Evolutionary conservation across 768 basidiomycete genomes (phyloP).

Genomic region (Amanita thiersii): DNA sequence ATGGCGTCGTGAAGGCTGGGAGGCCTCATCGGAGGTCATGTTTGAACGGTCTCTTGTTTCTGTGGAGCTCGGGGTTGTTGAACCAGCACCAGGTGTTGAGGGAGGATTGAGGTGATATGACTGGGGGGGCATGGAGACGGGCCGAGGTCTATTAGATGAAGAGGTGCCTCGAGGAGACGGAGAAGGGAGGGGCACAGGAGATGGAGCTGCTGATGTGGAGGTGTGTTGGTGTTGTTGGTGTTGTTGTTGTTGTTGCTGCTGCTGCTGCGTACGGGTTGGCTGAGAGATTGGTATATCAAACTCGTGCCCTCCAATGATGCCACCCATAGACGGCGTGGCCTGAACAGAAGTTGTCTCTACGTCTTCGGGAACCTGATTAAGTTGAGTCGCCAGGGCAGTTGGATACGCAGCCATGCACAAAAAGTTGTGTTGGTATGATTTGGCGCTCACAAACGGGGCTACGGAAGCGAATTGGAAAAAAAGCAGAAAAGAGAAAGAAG

Average conservation of each 20-base stretch:
- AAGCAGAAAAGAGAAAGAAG: background rate
- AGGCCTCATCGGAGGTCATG: slow-evolving; percentile 18
- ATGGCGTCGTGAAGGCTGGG: slow-evolving; percentile 20
- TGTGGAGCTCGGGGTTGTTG: slow-evolving; percentile 21
- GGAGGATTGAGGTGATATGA: slow-evolving; percentile 22
- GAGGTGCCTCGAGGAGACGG: slow-evolving; percentile 21
- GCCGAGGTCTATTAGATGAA: slow-evolving; percentile 42
- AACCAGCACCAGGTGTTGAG: slow-evolving; percentile 4
- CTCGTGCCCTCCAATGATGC: slow-evolving; percentile 51
- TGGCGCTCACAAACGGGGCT: background rate
- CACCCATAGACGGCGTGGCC: slow-evolving; percentile 44
- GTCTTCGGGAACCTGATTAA: slow-evolving; percentile 46
- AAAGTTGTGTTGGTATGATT: background rate
- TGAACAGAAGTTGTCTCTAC: slow-evolving; percentile 17
- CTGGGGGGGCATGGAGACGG: slow-evolving; percentile 73
- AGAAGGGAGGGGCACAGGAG: slow-evolving; percentile 14
- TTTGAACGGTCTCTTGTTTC: slow-evolving; percentile 27
- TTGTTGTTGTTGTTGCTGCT: no score
- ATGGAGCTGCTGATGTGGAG: slow-evolving; percentile 13
- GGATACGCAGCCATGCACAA: slow-evolving; percentile 38
- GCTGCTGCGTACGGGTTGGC: slow-evolving; percentile 21
- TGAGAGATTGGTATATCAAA: slow-evolving; percentile 52
- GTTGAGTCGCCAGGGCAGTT: slow-evolving; percentile 36
- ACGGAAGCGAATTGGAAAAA: background rate
- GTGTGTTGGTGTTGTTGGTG: no score